phyloP scores from a whole-genome alignment of 805 yeast species.

The Zygosaccharomyces lentus region DNA sequence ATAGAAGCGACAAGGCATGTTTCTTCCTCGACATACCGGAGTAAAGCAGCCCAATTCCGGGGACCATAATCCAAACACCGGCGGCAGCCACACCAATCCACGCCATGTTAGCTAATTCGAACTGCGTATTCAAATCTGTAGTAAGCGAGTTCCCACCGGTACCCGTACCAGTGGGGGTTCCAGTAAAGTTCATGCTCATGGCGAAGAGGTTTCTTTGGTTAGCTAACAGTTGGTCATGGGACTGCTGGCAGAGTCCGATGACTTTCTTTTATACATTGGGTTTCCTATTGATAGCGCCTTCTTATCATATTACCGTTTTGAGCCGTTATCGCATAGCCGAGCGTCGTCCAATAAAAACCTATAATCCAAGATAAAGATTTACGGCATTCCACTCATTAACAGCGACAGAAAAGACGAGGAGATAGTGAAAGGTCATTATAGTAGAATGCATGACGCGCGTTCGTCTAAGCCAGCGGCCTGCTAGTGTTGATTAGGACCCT shows the following conservation, averaged over 20 bases:
- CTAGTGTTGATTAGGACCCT: too few species aligned
- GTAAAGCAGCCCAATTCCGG: constrained; percentile 90
- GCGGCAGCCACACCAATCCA: constrained; percentile 78
- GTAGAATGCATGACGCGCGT: too few species aligned
- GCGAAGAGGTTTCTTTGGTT: not conserved
- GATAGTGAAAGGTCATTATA: too few species aligned
- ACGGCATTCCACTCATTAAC: not conserved
- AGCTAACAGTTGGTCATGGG: too few species aligned
- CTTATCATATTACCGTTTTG: not conserved
- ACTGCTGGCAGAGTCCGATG: too few species aligned
- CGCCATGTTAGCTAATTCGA: constrained; percentile 72
- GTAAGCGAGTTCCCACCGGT: constrained; percentile 80
- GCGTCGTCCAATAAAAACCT: not conserved
- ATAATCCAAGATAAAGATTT: not conserved
- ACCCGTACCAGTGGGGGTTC: constrained; percentile 52
- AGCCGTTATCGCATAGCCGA: not conserved
- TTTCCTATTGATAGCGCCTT: not conserved
- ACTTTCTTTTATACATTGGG: too few species aligned
- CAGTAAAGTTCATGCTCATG: constrained; percentile 26
- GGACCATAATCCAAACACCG: constrained; percentile 92
- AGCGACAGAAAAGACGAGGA: not conserved
- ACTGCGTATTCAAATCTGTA: constrained; percentile 65
- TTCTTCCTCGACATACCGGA: constrained; percentile 93
- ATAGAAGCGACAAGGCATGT: constrained; percentile 88
- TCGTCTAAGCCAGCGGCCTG: too few species aligned